Evolutionary conservation across 2,329 filamentous ascomycete genomes (phyloP).

Genomic region (Uncinocarpus reesii): DNA sequence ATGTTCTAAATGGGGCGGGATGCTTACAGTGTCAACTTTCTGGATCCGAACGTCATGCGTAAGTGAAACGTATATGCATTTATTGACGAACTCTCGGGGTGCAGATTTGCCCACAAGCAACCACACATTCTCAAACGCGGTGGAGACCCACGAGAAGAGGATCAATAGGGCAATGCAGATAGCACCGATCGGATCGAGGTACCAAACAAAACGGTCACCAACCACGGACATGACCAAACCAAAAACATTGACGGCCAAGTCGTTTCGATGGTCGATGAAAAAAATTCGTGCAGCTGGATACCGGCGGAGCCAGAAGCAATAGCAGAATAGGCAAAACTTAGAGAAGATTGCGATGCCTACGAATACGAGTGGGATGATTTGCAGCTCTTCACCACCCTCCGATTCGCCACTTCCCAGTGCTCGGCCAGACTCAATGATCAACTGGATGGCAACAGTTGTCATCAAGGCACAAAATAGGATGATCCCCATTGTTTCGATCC

Average conservation of each 20-base stretch:
- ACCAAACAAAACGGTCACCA: slow-evolving; percentile 46
- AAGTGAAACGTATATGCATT: slow-evolving; percentile 47
- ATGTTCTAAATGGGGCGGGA: background rate
- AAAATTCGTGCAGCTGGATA: slow-evolving; percentile 19
- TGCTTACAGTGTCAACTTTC: slow-evolving; percentile 44
- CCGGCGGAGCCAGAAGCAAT: slow-evolving; percentile 19
- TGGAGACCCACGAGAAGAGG: slow-evolving; percentile 51
- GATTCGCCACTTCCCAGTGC: slow-evolving; percentile 38
- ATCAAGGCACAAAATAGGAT: slow-evolving; percentile 57
- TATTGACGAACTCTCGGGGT: slow-evolving; percentile 47
- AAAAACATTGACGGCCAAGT: slow-evolving; percentile 47
- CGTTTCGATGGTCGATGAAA: slow-evolving; percentile 47
- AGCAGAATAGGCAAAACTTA: slow-evolving; percentile 20
- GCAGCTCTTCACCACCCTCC: slow-evolving; percentile 37
- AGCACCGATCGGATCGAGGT: slow-evolving; percentile 51
- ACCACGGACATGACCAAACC: slow-evolving; percentile 48
- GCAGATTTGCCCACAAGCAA: slow-evolving; percentile 52
- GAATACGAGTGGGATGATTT: slow-evolving; percentile 47
- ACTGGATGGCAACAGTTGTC: slow-evolving; percentile 55
- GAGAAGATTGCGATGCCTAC: slow-evolving; percentile 38
- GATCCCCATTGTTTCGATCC: slow-evolving; percentile 55
- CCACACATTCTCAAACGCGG: slow-evolving; percentile 53
- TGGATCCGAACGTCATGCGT: slow-evolving; percentile 46
- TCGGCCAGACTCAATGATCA: slow-evolving; percentile 51
- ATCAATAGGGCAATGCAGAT: slow-evolving; percentile 52